These are phyloP conservation scores for Orobanche coerulescens DNA, from an alignment of 257 asterid species.

Conservation along the genomic window DNA sequence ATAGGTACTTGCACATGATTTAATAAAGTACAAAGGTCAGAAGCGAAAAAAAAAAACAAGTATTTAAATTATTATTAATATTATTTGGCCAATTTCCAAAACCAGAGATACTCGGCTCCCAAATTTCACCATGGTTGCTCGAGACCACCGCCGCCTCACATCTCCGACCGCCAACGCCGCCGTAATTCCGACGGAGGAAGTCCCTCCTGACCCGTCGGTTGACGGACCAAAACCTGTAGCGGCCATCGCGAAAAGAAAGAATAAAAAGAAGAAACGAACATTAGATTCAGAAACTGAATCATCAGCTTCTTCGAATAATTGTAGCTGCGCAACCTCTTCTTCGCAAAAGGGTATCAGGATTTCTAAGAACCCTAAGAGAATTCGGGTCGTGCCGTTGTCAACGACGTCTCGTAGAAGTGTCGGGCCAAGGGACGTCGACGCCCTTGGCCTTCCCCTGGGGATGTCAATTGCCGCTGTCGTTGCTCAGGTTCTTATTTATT, in stretches of 20 bases:
- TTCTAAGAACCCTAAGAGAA: slow-evolving; percentile 37
- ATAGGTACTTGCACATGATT: too few relatives aligned
- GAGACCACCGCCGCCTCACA: slow-evolving; percentile 25
- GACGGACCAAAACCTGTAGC: slow-evolving; percentile 14
- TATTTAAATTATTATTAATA: not conserved
- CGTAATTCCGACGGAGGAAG: slow-evolving; percentile 23
- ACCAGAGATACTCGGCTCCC: slow-evolving; percentile 5
- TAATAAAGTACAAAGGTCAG: slow-evolving; percentile 1
- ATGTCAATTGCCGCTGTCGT: slow-evolving; percentile 87
- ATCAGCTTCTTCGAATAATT: slow-evolving; percentile 40
- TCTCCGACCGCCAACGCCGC: slow-evolving; percentile 22
- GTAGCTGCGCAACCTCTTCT: slow-evolving; percentile 26
- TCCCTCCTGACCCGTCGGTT: slow-evolving; percentile 23
- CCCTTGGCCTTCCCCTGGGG: slow-evolving; percentile 82
- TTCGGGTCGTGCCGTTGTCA: slow-evolving; percentile 32
- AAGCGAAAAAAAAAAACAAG: not conserved
- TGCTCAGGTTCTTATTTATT: slow-evolving; percentile 47
- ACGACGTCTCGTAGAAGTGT: slow-evolving; percentile 19
- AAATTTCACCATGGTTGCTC: not conserved
- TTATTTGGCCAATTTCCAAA: slow-evolving; percentile 1
- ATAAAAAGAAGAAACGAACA: slow-evolving; percentile 32
- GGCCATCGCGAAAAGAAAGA: slow-evolving; percentile 18
- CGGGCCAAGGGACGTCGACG: slow-evolving; percentile 39
- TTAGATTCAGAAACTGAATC: slow-evolving; percentile 30
- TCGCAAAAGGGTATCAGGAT: slow-evolving; percentile 51